These are phyloP conservation scores for Amyloporia xantha DNA, from an alignment of 768 basidiomycete species.

Conservation along the genomic window DNA sequence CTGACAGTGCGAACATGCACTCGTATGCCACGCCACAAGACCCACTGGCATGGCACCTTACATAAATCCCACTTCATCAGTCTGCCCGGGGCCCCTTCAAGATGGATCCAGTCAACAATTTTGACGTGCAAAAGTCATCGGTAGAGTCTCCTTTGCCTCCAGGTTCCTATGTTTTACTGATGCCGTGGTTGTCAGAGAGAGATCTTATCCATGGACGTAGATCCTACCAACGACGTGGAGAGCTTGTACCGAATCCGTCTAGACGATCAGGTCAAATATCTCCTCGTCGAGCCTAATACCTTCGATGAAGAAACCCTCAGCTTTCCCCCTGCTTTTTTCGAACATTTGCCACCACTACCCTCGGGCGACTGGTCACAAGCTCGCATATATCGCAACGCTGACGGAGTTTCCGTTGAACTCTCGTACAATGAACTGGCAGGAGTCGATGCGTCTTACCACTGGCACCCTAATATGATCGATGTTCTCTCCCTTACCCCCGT, in stretches of 20 bases:
- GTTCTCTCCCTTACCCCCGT: not conserved
- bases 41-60: no score
- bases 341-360: not conserved
- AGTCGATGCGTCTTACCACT: not conserved
- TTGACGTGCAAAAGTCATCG: not conserved
- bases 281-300: not conserved
- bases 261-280: not conserved
- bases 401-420: no score
- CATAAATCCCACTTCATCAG: not conserved
- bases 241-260: not conserved
- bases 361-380: not conserved
- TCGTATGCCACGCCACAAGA: no score
- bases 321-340: not conserved
- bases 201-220: not conserved
- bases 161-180: not conserved
- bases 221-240: not conserved
- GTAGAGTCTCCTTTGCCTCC: not conserved
- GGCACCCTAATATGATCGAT: not conserved
- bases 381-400: no score
- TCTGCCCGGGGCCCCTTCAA: not conserved
- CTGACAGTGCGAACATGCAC: no score
- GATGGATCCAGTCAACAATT: not conserved
- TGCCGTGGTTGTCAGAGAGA: not conserved
- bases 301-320: not conserved
- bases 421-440: not conserved